These are phyloP conservation scores for Tulasnella sp. DNA, from an alignment of 768 basidiomycete species.

Conservation along the genomic window DNA sequence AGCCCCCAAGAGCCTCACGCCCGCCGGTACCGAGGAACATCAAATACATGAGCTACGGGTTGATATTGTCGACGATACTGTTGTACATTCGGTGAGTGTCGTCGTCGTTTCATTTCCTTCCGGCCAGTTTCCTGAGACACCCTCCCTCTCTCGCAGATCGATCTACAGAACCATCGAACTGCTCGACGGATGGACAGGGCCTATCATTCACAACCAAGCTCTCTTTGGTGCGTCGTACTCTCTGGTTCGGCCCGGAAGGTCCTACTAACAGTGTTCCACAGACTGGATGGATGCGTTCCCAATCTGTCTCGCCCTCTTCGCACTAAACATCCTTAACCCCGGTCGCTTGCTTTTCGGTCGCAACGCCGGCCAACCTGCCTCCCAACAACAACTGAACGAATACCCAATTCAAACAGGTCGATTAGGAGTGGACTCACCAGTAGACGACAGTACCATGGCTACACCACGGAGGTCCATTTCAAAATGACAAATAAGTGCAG, in stretches of 20 bases:
- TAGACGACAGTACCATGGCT: not conserved
- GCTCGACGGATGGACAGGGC: constrained; percentile 28
- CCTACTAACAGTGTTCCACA: too few relatives aligned
- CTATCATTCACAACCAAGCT: constrained; percentile 28
- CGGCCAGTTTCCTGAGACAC: too few relatives aligned
- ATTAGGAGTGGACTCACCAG: not conserved
- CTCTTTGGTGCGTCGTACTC: constrained; percentile 11
- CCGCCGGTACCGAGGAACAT: not conserved
- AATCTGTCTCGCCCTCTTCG: constrained; percentile 20
- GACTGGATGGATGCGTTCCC: constrained; percentile 19
- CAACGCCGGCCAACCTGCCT: not conserved
- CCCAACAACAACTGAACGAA: not conserved
- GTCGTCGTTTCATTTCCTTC: not conserved
- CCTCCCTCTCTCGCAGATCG: not conserved
- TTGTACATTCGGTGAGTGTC: constrained; percentile 29
- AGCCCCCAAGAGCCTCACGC: not conserved
- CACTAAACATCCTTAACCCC: constrained; percentile 22
- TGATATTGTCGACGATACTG: constrained; percentile 27
- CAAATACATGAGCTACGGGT: constrained; percentile 22
- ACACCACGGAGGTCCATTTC: not conserved
- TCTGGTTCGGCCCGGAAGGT: too few relatives aligned
- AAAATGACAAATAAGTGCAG: not conserved
- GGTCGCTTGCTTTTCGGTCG: constrained; percentile 12
- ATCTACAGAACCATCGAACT: constrained; percentile 30
- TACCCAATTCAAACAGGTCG: too few relatives aligned